These are phyloP conservation scores for Acacia melanoxylon DNA, from an alignment of 306 rosid species.

Conservation along the genomic window DNA sequence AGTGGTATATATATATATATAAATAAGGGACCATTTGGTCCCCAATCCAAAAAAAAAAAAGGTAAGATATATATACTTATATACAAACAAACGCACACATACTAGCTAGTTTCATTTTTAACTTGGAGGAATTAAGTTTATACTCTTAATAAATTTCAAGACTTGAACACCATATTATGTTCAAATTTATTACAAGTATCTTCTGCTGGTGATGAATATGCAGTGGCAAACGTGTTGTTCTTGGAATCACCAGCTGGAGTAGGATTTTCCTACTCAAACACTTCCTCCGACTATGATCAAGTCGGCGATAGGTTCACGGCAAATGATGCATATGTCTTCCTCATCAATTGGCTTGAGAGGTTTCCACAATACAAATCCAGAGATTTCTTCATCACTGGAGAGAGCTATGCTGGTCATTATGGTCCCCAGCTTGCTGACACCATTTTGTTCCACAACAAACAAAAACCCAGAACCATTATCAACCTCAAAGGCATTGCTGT, in stretches of 20 bases:
- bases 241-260: conserved; percentile 71
- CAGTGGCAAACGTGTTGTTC: conserved; percentile 65
- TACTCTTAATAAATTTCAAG: too few species aligned
- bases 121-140: too few species aligned
- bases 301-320: conserved; percentile 55
- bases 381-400: conserved; percentile 56
- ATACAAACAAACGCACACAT: too few species aligned
- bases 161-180: too few species aligned
- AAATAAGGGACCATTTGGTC: too few species aligned
- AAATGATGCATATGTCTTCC: conserved; percentile 47
- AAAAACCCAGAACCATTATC: conserved; percentile 24
- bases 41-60: too few species aligned
- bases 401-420: conserved; percentile 67
- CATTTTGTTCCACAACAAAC: conserved; percentile 33
- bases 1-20: too few species aligned
- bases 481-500: conserved; percentile 45
- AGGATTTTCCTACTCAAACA: conserved; percentile 66
- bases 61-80: not conserved
- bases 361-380: conserved; percentile 61
- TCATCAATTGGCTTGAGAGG: conserved; percentile 63
- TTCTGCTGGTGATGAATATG: not conserved
- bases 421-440: conserved; percentile 60
- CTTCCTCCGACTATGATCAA: conserved; percentile 32
- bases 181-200: not conserved
- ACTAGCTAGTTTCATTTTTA: too few species aligned